Conservation (phyloP, 495 filamentous ascomycete species). For the Parmelia sp. region DNA sequence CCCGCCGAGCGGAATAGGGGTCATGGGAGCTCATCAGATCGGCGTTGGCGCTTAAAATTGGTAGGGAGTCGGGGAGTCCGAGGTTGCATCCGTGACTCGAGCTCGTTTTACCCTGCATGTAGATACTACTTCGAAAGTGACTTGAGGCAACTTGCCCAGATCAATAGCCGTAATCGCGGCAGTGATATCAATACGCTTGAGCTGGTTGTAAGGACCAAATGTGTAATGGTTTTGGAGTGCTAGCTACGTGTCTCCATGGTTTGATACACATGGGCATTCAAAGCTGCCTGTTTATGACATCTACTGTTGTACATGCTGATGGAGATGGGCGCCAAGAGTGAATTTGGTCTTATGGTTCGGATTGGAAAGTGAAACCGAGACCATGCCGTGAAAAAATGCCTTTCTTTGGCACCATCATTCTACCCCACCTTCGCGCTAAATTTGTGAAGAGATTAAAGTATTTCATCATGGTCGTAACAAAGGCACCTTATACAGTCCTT, state of each 20-base stretch:
- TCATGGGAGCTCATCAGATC: slow-evolving; percentile 1
- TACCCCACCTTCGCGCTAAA: not conserved
- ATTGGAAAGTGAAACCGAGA: not conserved
- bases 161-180: not conserved
- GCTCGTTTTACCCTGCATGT: not conserved
- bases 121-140: not conserved
- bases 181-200: not conserved
- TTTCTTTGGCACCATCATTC: not conserved
- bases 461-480: not conserved
- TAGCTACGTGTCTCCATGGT: not conserved
- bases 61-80: not conserved
- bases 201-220: not conserved
- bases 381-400: slow-evolving; percentile 4
- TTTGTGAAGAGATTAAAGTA: not conserved
- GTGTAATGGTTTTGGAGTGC: no score
- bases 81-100: not conserved
- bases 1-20: not conserved
- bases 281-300: no score
- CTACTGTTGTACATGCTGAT: no score
- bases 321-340: not conserved
- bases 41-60: not conserved
- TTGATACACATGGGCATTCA: not conserved
- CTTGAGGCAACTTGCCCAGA: not conserved
- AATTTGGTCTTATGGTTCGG: not conserved
- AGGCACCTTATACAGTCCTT: not conserved